A percentile compares a stretch with the other conserved stretches of the same genome.
These are phyloP conservation scores for Quillaja saponaria DNA, from an alignment of 306 rosid genomes.

Conservation along the genomic window DNA sequence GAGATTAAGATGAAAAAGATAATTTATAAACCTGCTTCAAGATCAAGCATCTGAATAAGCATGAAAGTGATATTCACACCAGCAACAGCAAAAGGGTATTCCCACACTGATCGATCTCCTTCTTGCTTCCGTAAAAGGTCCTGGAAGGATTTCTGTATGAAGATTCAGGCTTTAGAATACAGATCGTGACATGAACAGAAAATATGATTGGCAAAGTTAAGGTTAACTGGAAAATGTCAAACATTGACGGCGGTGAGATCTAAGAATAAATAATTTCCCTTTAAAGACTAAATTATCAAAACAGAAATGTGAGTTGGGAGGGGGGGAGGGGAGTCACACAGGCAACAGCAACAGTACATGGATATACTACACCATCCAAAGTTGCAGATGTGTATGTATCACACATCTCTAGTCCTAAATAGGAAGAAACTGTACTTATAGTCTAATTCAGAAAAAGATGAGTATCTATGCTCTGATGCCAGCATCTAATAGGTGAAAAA, in stretches of 20 bases:
- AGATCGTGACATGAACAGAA: constrained; percentile 10
- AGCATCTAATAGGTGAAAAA: too few species aligned
- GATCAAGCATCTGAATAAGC: constrained; percentile 98
- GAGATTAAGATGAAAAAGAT: not conserved
- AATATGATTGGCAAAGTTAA: constrained; percentile 23
- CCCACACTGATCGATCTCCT: constrained; percentile 98
- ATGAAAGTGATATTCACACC: constrained; percentile 98
- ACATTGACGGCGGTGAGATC: constrained; percentile 1
- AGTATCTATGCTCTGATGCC: too few species aligned
- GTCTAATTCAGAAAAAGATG: too few species aligned
- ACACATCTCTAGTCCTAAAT: not conserved
- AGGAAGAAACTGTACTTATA: constrained; percentile 2
- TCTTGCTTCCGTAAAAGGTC: constrained; percentile 94
- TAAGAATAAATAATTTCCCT: too few species aligned
- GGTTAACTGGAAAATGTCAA: not conserved
- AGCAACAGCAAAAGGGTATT: constrained; percentile 99
- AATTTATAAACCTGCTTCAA: constrained; percentile 80
- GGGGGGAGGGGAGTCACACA: not conserved
- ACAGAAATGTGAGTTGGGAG: too few species aligned
- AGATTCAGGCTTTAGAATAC: constrained; percentile 27
- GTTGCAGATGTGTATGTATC: constrained; percentile 4
- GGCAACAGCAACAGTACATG: constrained; percentile 12
- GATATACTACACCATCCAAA: constrained; percentile 1
- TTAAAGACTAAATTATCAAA: constrained; percentile 21
- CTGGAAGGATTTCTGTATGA: constrained; percentile 84